phyloP scores from a whole-genome alignment of 306 rosid genomes.

The Hippophae rhamnoides region DNA sequence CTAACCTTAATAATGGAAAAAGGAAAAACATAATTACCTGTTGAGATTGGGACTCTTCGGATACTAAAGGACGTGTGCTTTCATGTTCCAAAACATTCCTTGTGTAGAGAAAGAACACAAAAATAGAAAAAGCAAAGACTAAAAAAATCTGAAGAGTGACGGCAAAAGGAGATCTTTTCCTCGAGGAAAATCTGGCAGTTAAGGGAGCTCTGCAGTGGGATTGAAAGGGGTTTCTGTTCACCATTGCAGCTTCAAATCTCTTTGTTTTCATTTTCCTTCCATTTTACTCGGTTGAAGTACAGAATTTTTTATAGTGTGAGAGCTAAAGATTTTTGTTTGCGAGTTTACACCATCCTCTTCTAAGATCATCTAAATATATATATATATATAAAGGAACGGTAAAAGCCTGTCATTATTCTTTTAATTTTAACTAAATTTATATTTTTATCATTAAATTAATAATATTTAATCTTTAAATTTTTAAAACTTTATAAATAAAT shows the following conservation, averaged over 20 bases:
- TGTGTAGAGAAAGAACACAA: slow-evolving; percentile 42
- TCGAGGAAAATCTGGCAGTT: slow-evolving; percentile 25
- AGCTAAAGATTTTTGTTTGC: too few relatives aligned
- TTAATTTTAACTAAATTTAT: too few relatives aligned
- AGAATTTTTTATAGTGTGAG: too few relatives aligned
- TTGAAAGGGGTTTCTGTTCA: slow-evolving; percentile 28
- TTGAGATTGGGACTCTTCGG: slow-evolving; percentile 26
- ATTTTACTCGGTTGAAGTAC: too few relatives aligned
- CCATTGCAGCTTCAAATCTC: slow-evolving; percentile 37
- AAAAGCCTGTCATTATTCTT: too few relatives aligned
- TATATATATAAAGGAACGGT: too few relatives aligned
- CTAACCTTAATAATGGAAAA: not conserved
- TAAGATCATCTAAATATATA: too few relatives aligned
- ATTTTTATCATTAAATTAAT: too few relatives aligned
- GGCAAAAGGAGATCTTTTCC: slow-evolving; percentile 31
- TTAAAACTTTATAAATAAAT: too few relatives aligned
- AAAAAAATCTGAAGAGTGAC: slow-evolving; percentile 37
- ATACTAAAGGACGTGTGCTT: slow-evolving; percentile 10
- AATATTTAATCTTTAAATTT: too few relatives aligned
- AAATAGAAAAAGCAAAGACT: slow-evolving; percentile 44
- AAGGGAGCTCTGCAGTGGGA: slow-evolving; percentile 16
- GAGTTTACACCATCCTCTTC: too few relatives aligned
- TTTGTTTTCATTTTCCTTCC: not conserved
- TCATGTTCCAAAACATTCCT: slow-evolving; percentile 37
- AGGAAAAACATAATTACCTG: slow-evolving; percentile 23